Percentiles rank a stretch among this genome's conserved stretches.
Evolutionary conservation across 1,284 basidiomycete genomes (phyloP).

Genomic region (Inonotus hispidus): DNA sequence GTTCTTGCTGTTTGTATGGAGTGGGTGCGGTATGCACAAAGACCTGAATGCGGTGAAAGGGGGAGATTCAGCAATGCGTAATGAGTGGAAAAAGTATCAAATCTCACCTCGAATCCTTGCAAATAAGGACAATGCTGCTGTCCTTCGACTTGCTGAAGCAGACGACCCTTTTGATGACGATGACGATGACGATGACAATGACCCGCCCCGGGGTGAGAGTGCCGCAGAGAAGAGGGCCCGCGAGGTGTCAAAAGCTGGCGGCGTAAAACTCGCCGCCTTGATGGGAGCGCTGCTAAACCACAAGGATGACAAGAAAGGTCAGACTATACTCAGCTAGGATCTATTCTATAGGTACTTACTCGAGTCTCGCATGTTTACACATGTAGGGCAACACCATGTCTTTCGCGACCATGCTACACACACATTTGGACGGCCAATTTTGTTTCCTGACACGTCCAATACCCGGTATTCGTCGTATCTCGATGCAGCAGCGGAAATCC

Average conservation of each 20-base stretch:
- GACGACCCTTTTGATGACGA: background rate
- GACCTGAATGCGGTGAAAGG: conserved; percentile 27
- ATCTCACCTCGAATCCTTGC: background rate
- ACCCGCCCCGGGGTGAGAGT: background rate
- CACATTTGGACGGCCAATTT: background rate
- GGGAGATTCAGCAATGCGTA: conserved; percentile 8
- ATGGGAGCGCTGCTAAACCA: conserved; percentile 30
- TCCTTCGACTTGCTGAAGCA: background rate
- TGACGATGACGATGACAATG: too few species aligned
- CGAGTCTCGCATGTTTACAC: too few species aligned
- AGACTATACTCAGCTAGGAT: too few species aligned
- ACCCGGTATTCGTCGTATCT: conserved; percentile 29
- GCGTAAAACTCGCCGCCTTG: conserved; percentile 27
- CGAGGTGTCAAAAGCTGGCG: conserved; percentile 25
- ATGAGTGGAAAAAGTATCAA: background rate
- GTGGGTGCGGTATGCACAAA: conserved; percentile 27
- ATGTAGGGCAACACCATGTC: conserved; percentile 26
- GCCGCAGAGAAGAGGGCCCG: conserved; percentile 23
- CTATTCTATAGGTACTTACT: too few species aligned
- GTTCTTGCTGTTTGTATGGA: conserved; percentile 20
- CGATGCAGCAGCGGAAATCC: conserved; percentile 24
- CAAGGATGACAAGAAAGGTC: conserved; percentile 29
- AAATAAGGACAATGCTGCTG: conserved; percentile 1
- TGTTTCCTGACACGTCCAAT: conserved; percentile 27
- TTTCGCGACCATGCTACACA: conserved; percentile 24